These are phyloP conservation scores for Metschnikowia henanensis DNA, from an alignment of 805 yeast genomes.

Conservation along the genomic window DNA sequence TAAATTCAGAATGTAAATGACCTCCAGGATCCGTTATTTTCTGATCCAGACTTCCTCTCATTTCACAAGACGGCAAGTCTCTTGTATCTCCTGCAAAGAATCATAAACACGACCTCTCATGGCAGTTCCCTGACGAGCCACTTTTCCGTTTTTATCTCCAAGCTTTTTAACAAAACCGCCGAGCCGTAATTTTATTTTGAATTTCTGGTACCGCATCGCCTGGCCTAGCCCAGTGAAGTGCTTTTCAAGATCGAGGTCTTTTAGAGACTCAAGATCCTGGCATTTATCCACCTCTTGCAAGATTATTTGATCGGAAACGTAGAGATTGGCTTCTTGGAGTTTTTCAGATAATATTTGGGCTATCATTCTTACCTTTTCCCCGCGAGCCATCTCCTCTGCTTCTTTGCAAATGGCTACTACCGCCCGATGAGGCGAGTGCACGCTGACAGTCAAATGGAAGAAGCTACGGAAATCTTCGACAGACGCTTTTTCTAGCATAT, in stretches of 20 bases:
- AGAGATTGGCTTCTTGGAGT: slow-evolving; percentile 2
- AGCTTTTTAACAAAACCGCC: slow-evolving; percentile 2
- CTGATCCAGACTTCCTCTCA: no score
- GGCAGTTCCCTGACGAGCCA: background rate
- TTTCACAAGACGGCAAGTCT: no score
- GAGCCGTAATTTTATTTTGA: slow-evolving; percentile 4
- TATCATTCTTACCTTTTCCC: background rate
- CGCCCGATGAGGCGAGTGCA: slow-evolving; percentile 35
- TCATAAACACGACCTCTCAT: background rate
- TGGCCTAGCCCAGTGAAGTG: slow-evolving; percentile 2
- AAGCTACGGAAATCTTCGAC: slow-evolving; percentile 35
- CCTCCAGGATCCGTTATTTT: no score
- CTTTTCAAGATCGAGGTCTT: slow-evolving; percentile 8
- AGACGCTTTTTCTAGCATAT: slow-evolving; percentile 29
- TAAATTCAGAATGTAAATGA: no score
- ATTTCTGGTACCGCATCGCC: slow-evolving; percentile 3
- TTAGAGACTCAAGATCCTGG: slow-evolving; percentile 6
- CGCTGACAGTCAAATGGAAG: slow-evolving; percentile 34
- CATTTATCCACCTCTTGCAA: slow-evolving; percentile 4
- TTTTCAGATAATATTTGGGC: background rate
- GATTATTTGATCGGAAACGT: slow-evolving; percentile 4
- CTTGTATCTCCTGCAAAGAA: background rate
- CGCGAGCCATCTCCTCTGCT: slow-evolving; percentile 8
- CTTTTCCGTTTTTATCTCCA: background rate
- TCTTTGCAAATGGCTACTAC: slow-evolving; percentile 26